phyloP scores from a whole-genome alignment of 495 filamentous ascomycete genomes.

The Lepraria neglecta region DNA sequence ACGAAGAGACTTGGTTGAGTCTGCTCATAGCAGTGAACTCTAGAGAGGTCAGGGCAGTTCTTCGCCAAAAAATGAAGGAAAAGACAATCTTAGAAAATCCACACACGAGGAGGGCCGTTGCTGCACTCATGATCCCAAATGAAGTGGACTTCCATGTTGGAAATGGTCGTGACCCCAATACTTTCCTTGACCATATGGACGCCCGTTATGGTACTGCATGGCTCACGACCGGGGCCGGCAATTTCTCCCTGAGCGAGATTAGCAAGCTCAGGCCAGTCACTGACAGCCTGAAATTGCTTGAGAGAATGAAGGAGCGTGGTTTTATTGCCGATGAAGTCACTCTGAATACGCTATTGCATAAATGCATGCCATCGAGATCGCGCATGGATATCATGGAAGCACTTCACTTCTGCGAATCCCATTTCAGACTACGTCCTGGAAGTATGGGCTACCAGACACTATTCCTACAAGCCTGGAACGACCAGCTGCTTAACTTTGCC shows the following conservation, averaged over 20 bases:
- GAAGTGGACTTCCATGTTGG: constrained; percentile 20
- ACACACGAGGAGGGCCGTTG: constrained; percentile 10
- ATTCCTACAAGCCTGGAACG: constrained; percentile 39
- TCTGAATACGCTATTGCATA: constrained; percentile 21
- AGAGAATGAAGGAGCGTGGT: constrained; percentile 15
- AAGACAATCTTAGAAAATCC: constrained; percentile 32
- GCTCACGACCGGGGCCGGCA: constrained; percentile 34
- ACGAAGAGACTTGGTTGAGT: constrained; percentile 41
- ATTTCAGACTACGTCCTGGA: constrained; percentile 15
- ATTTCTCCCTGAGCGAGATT: constrained; percentile 36
- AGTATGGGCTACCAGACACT: constrained; percentile 25
- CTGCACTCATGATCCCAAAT: constrained; percentile 8
- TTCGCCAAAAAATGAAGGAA: constrained; percentile 36
- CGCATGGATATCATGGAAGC: constrained; percentile 17
- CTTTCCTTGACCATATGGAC: constrained; percentile 35
- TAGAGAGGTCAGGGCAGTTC: constrained; percentile 30
- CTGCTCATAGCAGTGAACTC: constrained; percentile 36
- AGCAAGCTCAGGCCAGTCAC: constrained; percentile 2
- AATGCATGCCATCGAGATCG: constrained; percentile 9
- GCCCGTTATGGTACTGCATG: constrained; percentile 32
- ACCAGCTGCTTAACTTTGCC: constrained; percentile 38
- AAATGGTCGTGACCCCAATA: constrained; percentile 32
- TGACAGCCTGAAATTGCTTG: constrained; percentile 18
- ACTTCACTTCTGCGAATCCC: constrained; percentile 12
- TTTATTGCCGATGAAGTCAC: constrained; percentile 20